A percentile compares a stretch with the other conserved stretches of the same genome.
Evolutionary conservation across 331 rosid species (phyloP).

Genomic region (Cucumis variabilis): DNA sequence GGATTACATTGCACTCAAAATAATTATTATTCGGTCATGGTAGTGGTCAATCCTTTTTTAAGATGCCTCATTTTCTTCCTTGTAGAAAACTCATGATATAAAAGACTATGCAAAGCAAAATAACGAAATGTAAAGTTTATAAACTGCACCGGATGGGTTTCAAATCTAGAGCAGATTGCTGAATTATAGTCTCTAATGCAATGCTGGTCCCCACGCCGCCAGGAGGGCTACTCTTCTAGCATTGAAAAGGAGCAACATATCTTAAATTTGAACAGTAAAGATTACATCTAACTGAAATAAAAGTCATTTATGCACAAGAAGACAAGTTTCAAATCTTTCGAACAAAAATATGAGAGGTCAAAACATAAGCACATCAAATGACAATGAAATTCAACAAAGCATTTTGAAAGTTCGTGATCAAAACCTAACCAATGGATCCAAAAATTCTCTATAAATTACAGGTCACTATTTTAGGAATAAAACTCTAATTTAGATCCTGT

Average conservation of each 20-base stretch:
- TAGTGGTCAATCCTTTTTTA: no score
- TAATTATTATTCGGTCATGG: no score
- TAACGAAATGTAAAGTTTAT: constrained; percentile 34
- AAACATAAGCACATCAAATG: not conserved
- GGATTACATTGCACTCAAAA: no score
- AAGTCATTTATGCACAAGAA: not conserved
- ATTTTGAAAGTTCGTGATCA: not conserved
- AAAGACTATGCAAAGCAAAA: constrained; percentile 21
- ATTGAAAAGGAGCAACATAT: constrained; percentile 31
- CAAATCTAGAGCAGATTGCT: constrained; percentile 64
- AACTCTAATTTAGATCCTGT: not conserved
- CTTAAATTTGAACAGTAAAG: not conserved
- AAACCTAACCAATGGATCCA: not conserved
- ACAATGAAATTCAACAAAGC: not conserved
- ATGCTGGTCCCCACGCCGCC: constrained; percentile 92
- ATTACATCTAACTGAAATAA: not conserved
- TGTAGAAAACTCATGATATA: not conserved
- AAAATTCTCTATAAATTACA: not conserved
- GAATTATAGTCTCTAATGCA: constrained; percentile 92
- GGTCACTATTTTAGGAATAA: not conserved
- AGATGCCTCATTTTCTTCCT: no score
- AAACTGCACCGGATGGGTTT: constrained; percentile 68
- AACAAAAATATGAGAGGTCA: not conserved
- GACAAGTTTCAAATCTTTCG: not conserved
- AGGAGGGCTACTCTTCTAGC: constrained; percentile 80